Conservation (phyloP, 495 filamentous ascomycete species). For the Pyrenula aspistea region DNA sequence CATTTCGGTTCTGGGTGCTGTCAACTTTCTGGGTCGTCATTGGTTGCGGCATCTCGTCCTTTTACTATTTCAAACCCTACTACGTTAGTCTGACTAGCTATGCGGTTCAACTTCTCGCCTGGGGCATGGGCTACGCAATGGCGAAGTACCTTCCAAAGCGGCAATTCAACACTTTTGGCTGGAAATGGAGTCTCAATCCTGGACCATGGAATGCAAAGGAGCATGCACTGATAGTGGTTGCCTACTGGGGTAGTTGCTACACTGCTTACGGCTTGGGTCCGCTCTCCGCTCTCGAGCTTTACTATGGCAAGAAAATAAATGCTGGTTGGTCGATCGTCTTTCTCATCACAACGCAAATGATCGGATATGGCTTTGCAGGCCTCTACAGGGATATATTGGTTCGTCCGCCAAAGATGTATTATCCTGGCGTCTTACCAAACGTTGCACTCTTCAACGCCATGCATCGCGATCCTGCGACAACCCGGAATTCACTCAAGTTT, state of each 20-base stretch:
- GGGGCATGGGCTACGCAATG: not conserved
- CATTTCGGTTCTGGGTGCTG: not conserved
- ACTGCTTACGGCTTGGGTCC: conserved; percentile 10
- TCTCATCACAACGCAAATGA: conserved; percentile 29
- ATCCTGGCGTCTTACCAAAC: conserved; percentile 10
- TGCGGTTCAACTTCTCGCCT: conserved; percentile 2
- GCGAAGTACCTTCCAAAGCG: not conserved
- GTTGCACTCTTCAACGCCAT: conserved; percentile 9
- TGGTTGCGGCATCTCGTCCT: conserved; percentile 22
- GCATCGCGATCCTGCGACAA: conserved; percentile 7
- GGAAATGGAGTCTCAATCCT: conserved; percentile 23
- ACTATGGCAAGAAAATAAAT: not conserved
- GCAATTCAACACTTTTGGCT: not conserved
- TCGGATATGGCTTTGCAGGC: conserved; percentile 40
- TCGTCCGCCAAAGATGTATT: conserved; percentile 9
- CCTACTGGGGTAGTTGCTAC: not conserved
- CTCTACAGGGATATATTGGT: conserved; percentile 45
- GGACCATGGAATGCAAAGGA: conserved; percentile 40
- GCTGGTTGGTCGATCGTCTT: conserved; percentile 30
- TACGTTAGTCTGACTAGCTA: not conserved
- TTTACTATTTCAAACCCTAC: conserved; percentile 23
- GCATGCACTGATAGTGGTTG: conserved; percentile 29
- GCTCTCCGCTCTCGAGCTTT: not conserved
- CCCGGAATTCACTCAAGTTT: not conserved
- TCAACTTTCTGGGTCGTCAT: conserved; percentile 24